These are phyloP conservation scores for Physaria fendleri DNA, from an alignment of 345 rosid genomes.

Conservation along the genomic window DNA sequence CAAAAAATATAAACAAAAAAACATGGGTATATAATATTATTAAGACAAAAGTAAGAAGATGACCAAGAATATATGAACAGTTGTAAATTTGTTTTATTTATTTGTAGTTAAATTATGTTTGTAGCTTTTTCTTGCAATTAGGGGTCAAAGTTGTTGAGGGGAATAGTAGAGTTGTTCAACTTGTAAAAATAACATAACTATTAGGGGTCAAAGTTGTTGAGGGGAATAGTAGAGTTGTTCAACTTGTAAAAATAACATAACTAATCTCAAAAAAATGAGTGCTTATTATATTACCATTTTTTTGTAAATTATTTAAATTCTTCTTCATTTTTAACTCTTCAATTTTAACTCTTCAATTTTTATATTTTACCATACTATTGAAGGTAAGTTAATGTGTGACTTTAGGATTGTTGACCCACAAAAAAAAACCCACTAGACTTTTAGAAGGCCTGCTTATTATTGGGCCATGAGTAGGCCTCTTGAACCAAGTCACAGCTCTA, in stretches of 20 bases:
- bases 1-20: background rate
- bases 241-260: background rate
- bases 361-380: too few relatives aligned
- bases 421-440: too few relatives aligned
- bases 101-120: too few relatives aligned
- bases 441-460: too few relatives aligned
- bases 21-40: background rate
- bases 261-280: background rate
- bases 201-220: background rate
- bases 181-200: background rate
- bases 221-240: background rate
- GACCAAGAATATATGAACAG: background rate
- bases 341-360: too few relatives aligned
- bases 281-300: background rate
- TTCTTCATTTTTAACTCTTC: too few relatives aligned
- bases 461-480: too few relatives aligned
- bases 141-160: background rate
- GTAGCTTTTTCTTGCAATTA: slow-evolving; percentile 2
- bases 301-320: too few relatives aligned
- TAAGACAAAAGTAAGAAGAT: background rate
- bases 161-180: background rate
- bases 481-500: too few relatives aligned
- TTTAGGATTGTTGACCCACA: too few relatives aligned
- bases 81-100: too few relatives aligned
- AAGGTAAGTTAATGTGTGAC: too few relatives aligned